These are phyloP conservation scores for Chlorella sp. DNA, from an alignment of 139 green algal genomes.

Conservation along the genomic window DNA sequence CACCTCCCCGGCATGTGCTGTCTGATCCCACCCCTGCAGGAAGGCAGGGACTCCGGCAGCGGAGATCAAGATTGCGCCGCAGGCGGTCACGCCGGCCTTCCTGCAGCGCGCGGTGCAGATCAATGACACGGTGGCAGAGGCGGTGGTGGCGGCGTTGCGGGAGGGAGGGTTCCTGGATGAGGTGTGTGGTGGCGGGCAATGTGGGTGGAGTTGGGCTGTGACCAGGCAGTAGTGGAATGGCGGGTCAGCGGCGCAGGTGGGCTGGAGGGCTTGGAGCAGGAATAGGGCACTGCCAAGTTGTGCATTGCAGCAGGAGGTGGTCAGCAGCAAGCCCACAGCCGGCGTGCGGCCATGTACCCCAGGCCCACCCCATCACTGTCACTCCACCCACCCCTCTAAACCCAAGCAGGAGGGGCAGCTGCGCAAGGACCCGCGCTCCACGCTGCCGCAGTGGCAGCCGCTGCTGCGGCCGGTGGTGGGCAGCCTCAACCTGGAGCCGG, in stretches of 20 bases:
- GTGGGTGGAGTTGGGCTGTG: no score
- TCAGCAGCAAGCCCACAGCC: no score
- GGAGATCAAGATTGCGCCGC: constrained; percentile 39
- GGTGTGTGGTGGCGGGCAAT: neutral
- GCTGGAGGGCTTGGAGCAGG: no score
- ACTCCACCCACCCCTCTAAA: neutral
- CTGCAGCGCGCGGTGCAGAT: constrained; percentile 37
- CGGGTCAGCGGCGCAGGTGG: neutral
- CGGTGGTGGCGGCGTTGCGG: constrained; percentile 26
- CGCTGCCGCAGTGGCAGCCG: neutral
- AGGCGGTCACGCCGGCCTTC: constrained; percentile 40
- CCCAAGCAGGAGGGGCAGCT: neutral
- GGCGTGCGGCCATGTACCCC: no score
- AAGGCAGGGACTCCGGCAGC: constrained; percentile 29
- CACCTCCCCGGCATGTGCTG: no score
- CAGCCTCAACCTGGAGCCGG: neutral
- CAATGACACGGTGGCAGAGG: constrained; percentile 8
- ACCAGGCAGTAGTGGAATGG: neutral
- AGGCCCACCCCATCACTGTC: no score
- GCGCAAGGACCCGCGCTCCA: neutral
- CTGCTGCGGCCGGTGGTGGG: constrained; percentile 17
- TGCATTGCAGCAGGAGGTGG: no score
- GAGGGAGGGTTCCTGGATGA: constrained; percentile 11
- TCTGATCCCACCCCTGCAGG: neutral
- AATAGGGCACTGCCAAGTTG: no score